These are phyloP conservation scores for Ophiostoma ips DNA, from an alignment of 2,329 filamentous ascomycete genomes.

Conservation along the genomic window DNA sequence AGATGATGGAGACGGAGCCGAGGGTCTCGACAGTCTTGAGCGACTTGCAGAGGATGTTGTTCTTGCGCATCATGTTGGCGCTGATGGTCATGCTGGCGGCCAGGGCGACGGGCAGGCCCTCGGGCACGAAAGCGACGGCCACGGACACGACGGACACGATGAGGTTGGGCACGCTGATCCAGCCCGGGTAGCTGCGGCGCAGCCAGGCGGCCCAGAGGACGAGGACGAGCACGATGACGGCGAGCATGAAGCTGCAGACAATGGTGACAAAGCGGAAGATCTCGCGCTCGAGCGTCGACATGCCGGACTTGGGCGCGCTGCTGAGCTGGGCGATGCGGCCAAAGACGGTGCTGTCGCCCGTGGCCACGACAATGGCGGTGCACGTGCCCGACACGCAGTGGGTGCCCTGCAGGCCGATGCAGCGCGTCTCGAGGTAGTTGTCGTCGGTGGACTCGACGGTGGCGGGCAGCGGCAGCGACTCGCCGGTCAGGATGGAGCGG, in stretches of 20 bases:
- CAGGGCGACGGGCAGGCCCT: conserved; percentile 57
- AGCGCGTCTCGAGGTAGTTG: conserved; percentile 65
- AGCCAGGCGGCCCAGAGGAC: conserved; percentile 59
- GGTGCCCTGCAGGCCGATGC: conserved; percentile 66
- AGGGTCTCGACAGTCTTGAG: conserved; percentile 67
- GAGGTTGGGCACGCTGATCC: conserved; percentile 57
- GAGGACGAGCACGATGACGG: conserved; percentile 50
- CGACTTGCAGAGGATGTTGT: conserved; percentile 67
- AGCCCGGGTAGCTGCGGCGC: conserved; percentile 49
- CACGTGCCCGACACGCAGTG: conserved; percentile 59
- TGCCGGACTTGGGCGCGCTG: conserved; percentile 49
- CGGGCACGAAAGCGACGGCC: conserved; percentile 63
- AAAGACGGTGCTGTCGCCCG: conserved; percentile 60
- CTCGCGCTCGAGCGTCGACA: conserved; percentile 59
- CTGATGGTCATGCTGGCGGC: conserved; percentile 61
- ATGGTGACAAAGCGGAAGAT: conserved; percentile 58
- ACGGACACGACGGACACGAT: conserved; percentile 62
- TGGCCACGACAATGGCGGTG: conserved; percentile 54
- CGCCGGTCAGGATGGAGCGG: conserved; percentile 57
- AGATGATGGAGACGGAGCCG: conserved; percentile 58
- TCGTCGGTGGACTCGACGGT: conserved; percentile 52
- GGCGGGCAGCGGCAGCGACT: conserved; percentile 50
- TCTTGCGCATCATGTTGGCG: conserved; percentile 62
- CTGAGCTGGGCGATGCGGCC: conserved; percentile 62
- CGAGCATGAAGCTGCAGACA: conserved; percentile 53